These are phyloP conservation scores for Avena eriantha DNA, from an alignment of 176 grass and related monocot species.

Conservation along the genomic window DNA sequence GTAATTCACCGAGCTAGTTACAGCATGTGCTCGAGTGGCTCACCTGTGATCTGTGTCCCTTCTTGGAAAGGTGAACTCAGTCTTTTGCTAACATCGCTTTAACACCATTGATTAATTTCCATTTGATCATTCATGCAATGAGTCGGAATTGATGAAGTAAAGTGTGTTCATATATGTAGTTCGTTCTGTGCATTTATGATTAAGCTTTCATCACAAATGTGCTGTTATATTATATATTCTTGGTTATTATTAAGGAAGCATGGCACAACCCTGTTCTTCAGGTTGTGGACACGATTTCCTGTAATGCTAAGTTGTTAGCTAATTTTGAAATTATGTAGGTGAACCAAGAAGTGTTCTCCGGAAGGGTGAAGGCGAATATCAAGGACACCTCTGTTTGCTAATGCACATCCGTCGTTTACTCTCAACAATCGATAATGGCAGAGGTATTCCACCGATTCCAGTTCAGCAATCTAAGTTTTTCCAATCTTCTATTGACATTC, in stretches of 20 bases:
- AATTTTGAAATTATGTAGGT: constrained; percentile 51
- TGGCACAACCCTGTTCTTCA: neutral
- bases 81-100: neutral
- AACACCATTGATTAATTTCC: neutral
- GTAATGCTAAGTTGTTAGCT: neutral
- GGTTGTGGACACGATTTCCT: neutral
- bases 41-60: neutral
- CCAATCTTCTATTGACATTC: too few species aligned
- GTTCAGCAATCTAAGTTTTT: too few species aligned
- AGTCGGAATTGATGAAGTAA: neutral
- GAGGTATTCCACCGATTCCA: too few species aligned
- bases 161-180: neutral
- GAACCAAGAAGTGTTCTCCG: constrained; percentile 68
- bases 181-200: constrained; percentile 1
- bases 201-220: neutral
- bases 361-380: constrained; percentile 85
- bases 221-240: neutral
- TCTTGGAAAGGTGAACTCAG: neutral
- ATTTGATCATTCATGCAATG: constrained; percentile 19
- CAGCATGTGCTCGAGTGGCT: too few species aligned
- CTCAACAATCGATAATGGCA: constrained; percentile 48
- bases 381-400: constrained; percentile 76
- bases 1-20: too few species aligned
- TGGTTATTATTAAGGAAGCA: neutral
- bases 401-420: constrained; percentile 67